Evolutionary conservation across 164 flowering plant species (phyloP).

Genomic region (Liriodendron chinense): DNA sequence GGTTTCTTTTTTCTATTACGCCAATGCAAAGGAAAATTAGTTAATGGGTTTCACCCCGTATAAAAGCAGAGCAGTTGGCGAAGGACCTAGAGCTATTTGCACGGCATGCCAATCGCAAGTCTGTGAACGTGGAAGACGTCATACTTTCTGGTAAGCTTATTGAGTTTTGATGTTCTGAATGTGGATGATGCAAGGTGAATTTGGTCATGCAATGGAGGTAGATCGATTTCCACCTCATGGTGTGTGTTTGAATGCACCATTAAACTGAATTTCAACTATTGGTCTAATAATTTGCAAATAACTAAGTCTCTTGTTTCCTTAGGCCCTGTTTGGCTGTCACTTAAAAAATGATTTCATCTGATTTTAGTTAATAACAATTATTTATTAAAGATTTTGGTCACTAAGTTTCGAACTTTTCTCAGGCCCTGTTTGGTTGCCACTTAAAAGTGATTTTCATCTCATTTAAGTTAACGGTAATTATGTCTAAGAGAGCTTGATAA

Average conservation of each 20-base stretch:
- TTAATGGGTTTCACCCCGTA: neutral
- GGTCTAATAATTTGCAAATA: too few species aligned
- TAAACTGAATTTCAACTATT: neutral
- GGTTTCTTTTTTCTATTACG: neutral
- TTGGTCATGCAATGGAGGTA: neutral
- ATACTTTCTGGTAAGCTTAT: slow-evolving; percentile 47
- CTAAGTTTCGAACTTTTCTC: neutral
- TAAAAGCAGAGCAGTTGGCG: slow-evolving; percentile 66
- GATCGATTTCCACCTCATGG: neutral
- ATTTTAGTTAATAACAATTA: too few species aligned
- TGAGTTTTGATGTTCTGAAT: neutral
- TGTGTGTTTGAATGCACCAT: neutral
- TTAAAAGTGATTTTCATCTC: too few species aligned
- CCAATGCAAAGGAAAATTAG: neutral
- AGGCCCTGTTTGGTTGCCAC: too few species aligned
- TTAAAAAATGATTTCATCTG: neutral
- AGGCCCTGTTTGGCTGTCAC: neutral
- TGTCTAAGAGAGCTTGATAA: too few species aligned
- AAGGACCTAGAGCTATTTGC: slow-evolving; percentile 83
- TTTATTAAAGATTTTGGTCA: neutral
- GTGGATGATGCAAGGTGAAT: neutral
- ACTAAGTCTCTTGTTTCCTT: neutral
- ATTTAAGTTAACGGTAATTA: too few species aligned
- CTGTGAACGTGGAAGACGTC: slow-evolving; percentile 78
- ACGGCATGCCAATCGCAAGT: slow-evolving; percentile 77